Conservation (phyloP, 2,329 filamentous ascomycete species). For the Stemphylium vesicarium region DNA sequence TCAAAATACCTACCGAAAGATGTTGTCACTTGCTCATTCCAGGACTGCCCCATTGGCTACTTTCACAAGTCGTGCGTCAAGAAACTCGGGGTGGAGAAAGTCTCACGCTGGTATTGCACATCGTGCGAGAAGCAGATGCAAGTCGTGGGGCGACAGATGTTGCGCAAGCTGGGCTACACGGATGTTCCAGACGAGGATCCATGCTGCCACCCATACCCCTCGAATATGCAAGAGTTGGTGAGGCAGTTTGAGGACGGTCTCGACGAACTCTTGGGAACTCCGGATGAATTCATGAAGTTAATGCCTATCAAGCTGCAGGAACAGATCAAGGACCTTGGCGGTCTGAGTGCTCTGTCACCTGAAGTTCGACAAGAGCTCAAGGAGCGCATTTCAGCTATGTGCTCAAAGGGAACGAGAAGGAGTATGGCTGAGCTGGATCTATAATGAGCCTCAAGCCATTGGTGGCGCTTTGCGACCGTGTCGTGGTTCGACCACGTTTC, state of each 20-base stretch:
- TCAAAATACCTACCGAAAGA: background rate
- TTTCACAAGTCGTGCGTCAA: conserved; percentile 36
- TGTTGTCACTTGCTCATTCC: conserved; percentile 24
- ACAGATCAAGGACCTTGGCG: no score
- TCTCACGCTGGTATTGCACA: conserved; percentile 36
- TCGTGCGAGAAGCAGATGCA: conserved; percentile 28
- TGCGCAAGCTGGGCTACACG: conserved; percentile 10
- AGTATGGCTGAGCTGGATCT: no score
- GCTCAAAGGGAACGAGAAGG: no score
- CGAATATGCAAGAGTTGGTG: background rate
- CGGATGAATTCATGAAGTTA: no score
- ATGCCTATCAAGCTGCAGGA: no score
- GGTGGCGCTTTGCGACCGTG: no score
- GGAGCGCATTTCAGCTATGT: no score
- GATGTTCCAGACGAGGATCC: conserved; percentile 2
- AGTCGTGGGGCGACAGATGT: conserved; percentile 8
- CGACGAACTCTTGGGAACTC: background rate
- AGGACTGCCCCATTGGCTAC: conserved; percentile 18
- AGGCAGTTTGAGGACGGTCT: background rate
- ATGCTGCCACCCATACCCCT: background rate
- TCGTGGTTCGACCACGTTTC: no score
- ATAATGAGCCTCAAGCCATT: no score
- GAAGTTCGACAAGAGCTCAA: no score
- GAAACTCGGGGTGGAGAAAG: conserved; percentile 23
- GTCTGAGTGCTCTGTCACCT: no score